Percentiles rank a stretch among this genome's conserved stretches.
Conservation (phyloP, 2,329 filamentous ascomycete species). For the Diplodia sapinea region DNA sequence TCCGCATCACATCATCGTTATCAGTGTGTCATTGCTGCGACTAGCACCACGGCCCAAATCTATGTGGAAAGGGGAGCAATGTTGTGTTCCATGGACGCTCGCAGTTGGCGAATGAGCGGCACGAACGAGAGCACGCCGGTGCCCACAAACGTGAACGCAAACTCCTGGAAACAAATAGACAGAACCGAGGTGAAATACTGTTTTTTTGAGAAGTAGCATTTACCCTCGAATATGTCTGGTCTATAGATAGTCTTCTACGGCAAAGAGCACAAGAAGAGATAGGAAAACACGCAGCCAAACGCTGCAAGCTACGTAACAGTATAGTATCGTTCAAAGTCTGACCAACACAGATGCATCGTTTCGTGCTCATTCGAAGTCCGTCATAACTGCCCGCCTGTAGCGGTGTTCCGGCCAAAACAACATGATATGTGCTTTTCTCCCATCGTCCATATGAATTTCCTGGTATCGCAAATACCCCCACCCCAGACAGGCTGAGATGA, state of each 20-base stretch:
- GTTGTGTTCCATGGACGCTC: too few species aligned
- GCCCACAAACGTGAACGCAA: background rate
- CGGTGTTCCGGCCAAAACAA: constrained; percentile 16
- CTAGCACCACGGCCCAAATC: constrained; percentile 1
- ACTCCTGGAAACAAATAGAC: background rate
- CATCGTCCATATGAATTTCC: constrained; percentile 9
- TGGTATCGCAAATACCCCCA: constrained; percentile 18
- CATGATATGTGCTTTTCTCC: constrained; percentile 17
- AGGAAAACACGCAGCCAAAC: constrained; percentile 10
- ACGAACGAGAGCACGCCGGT: background rate
- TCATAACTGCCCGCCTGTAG: constrained; percentile 20
- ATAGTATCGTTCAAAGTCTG: constrained; percentile 16
- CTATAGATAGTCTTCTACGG: constrained; percentile 12
- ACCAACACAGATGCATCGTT: constrained; percentile 15
- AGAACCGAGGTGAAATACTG: background rate
- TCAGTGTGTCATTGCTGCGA: background rate
- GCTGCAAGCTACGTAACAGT: constrained; percentile 13
- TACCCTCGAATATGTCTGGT: constrained; percentile 12
- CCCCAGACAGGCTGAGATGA: constrained; percentile 25
- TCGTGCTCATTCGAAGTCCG: constrained; percentile 18
- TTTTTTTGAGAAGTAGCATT: background rate
- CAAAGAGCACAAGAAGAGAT: background rate
- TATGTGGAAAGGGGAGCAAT: background rate
- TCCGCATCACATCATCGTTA: constrained; percentile 9
- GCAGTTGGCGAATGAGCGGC: background rate